These are phyloP conservation scores for Firmiana major DNA, from an alignment of 345 rosid genomes.

Conservation along the genomic window DNA sequence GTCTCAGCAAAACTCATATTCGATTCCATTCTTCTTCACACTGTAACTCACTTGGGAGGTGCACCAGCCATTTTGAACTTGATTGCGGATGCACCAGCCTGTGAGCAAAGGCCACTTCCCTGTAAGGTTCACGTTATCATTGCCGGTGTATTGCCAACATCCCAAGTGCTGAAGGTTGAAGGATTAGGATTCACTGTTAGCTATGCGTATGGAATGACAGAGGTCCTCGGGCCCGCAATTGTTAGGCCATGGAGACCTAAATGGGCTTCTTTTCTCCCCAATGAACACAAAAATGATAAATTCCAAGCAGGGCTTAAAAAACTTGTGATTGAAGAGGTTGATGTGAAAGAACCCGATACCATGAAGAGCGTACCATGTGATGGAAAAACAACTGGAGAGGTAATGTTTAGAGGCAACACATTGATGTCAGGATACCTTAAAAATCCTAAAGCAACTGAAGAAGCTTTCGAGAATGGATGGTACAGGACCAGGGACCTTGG, in stretches of 20 bases:
- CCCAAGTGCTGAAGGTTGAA: slow-evolving; percentile 27
- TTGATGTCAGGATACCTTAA: slow-evolving; percentile 60
- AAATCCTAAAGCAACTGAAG: slow-evolving; percentile 38
- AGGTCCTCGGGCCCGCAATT: slow-evolving; percentile 44
- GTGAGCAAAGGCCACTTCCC: slow-evolving; percentile 12
- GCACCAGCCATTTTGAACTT: slow-evolving; percentile 38
- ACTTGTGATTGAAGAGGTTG: slow-evolving; percentile 35
- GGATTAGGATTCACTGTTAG: slow-evolving; percentile 41
- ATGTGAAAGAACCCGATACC: slow-evolving; percentile 52
- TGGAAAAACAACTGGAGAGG: slow-evolving; percentile 59
- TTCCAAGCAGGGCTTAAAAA: slow-evolving; percentile 29
- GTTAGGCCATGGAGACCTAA: slow-evolving; percentile 34
- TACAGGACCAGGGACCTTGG: slow-evolving; percentile 59
- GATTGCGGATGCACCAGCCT: slow-evolving; percentile 20
- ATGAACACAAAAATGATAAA: not conserved
- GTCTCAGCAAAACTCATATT: slow-evolving; percentile 29
- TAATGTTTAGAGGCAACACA: slow-evolving; percentile 47
- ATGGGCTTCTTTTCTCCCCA: not conserved
- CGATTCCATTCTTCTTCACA: slow-evolving; percentile 30
- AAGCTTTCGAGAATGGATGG: slow-evolving; percentile 59
- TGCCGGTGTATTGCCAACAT: slow-evolving; percentile 35
- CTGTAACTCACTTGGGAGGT: slow-evolving; percentile 49
- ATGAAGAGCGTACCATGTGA: slow-evolving; percentile 47
- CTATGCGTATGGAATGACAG: slow-evolving; percentile 60
- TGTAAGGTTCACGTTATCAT: slow-evolving; percentile 29